Conservation (phyloP, 768 basidiomycete genomes). For the Rhizopogon vinicolor region DNA sequence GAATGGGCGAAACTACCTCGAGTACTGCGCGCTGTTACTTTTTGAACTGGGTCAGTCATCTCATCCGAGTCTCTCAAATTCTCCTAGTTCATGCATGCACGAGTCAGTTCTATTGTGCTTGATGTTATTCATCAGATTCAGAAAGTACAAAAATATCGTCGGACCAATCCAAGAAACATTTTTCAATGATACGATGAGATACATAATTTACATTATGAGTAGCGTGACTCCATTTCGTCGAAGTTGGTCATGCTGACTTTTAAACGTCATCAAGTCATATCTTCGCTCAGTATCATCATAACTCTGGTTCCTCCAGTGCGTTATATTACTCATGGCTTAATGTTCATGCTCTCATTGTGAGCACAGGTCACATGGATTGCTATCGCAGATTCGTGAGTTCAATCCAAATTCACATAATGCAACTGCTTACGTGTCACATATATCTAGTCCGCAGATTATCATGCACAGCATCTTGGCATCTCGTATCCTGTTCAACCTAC, state of each 20-base stretch:
- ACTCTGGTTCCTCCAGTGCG: background rate
- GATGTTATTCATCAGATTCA: background rate
- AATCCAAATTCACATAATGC: background rate
- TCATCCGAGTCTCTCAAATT: background rate
- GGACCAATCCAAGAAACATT: background rate
- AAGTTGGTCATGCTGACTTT: background rate
- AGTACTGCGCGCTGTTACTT: background rate
- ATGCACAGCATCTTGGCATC: slow-evolving; percentile 20
- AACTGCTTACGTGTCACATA: background rate
- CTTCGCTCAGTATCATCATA: background rate
- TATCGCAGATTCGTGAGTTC: background rate
- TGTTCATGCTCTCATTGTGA: background rate
- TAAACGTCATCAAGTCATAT: background rate
- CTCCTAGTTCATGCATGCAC: background rate
- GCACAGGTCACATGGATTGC: no score
- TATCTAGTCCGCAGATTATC: slow-evolving; percentile 5
- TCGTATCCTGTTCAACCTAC: slow-evolving; percentile 26
- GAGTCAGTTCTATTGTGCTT: background rate
- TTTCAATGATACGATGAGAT: background rate
- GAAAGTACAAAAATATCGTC: background rate
- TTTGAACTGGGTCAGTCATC: background rate
- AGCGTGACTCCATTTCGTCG: background rate
- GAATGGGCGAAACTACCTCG: background rate
- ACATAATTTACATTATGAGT: background rate
- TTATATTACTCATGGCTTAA: background rate